Conservation (phyloP, 768 basidiomycete genomes). For the Lactifluus pinguis region DNA sequence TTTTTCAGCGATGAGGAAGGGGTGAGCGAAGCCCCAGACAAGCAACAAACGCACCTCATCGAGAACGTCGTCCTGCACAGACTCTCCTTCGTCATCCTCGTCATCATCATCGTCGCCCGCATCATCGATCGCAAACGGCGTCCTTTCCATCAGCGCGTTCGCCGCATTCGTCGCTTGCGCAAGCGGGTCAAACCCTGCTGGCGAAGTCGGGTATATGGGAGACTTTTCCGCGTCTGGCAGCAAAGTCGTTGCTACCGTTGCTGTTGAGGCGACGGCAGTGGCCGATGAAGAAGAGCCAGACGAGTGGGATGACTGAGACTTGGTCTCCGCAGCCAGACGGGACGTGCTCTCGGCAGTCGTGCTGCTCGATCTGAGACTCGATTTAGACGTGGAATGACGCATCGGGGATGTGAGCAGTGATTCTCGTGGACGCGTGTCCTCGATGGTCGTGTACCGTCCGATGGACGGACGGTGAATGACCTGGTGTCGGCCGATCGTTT, state of each 20-base stretch:
- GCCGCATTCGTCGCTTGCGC: conserved; percentile 72
- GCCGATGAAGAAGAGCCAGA: not conserved
- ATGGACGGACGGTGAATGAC: conserved; percentile 76
- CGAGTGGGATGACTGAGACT: not conserved
- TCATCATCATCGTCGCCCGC: conserved; percentile 76
- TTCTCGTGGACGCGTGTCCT: conserved; percentile 85
- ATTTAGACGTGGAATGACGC: conserved; percentile 49
- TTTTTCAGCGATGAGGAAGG: not conserved
- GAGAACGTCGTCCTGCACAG: conserved; percentile 72
- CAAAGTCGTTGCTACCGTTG: conserved; percentile 29
- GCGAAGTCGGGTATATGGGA: conserved; percentile 21
- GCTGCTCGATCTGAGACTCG: conserved; percentile 32
- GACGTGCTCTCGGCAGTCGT: conserved; percentile 21
- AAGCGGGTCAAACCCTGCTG: conserved; percentile 42
- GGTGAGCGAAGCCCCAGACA: not conserved
- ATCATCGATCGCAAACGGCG: conserved; percentile 96
- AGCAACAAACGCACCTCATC: conserved; percentile 55
- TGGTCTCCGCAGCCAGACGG: conserved; percentile 24
- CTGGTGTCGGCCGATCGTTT: conserved; percentile 90
- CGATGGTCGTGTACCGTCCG: conserved; percentile 71
- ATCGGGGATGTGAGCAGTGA: conserved; percentile 68
- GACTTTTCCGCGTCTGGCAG: conserved; percentile 20
- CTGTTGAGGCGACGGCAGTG: conserved; percentile 39
- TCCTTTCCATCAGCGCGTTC: conserved; percentile 65
- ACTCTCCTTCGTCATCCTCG: conserved; percentile 45